Evolutionary conservation across 495 filamentous ascomycete genomes (phyloP), one percentile per base, ranked within the genome.

Genomic region (Neurospora sp.): DNA sequence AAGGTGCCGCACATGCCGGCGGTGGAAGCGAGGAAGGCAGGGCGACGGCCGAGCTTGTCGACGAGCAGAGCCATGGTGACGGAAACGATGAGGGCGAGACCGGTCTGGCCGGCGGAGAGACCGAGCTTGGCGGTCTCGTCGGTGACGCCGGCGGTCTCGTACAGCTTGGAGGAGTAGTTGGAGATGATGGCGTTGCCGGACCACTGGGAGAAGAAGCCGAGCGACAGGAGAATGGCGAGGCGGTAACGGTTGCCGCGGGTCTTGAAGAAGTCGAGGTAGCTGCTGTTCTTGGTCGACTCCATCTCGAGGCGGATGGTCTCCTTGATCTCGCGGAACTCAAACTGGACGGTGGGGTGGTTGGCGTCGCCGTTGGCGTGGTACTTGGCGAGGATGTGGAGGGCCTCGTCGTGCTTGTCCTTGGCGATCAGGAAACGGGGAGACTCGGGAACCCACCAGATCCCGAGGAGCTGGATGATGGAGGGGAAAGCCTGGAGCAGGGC

Each of bases 171-270:
- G 66, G 88, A 82, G 77, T 90, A 92, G 83, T 92, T 91, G 69
- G 87, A 88, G 77, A 91, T 87, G 46, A 91, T 86, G 72, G 86
- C 87, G 76, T 92, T 92, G 71, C 91, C 91, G 70, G 87, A 89
- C 85, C 88, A 92, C 84, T 93, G 91, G 10, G 88, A 89, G 82
- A 91, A 88, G 77, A 90, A 76, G 76, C 90, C 90, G 39, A 91
- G 82, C 27, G 86, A 86, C 44, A 90, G 79, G 40, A 90, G 85
- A 37, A 93, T 80, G 46, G 80, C 72, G 5, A 92, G 77, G 37
- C 91, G 86, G 77, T 90, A 90, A 9, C 89, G 87, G 83, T 93
- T 94, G 73, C 91, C 91, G 79, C 86, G 87, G 72, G 91, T 92
- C 69, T 81, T 82, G 84, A 93, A 82, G 83, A 93, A 89, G 74